Percentiles rank a stretch among this genome's conserved stretches.
phyloP scores from a whole-genome alignment of 2,329 filamentous ascomycete genomes.

The Trichophyton verrucosum region DNA sequence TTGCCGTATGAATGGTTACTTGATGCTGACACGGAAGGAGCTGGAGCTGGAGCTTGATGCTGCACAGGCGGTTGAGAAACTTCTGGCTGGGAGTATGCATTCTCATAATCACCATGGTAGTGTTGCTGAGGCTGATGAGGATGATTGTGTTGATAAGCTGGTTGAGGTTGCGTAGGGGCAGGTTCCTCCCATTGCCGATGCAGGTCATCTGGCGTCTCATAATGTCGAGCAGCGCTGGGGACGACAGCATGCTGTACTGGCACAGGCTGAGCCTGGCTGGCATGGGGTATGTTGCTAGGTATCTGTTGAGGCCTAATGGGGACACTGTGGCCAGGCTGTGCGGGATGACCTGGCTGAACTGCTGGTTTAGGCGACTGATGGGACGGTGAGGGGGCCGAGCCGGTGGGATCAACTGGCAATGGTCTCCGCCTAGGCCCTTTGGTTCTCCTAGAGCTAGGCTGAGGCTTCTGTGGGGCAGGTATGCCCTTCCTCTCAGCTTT shows the following conservation, averaged over 20 bases:
- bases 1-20: slow-evolving; percentile 9
- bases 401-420: slow-evolving; percentile 64
- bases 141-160: background rate
- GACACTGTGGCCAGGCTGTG: background rate
- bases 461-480: slow-evolving; percentile 4
- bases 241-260: slow-evolving; percentile 22
- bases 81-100: slow-evolving; percentile 4
- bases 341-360: background rate
- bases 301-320: background rate
- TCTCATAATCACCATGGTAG: slow-evolving; percentile 3
- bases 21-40: background rate
- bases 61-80: background rate
- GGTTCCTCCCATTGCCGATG: slow-evolving; percentile 8
- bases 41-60: background rate
- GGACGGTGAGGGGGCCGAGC: slow-evolving; percentile 31
- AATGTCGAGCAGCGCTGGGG: slow-evolving; percentile 15
- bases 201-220: slow-evolving; percentile 22
- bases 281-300: background rate
- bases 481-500: slow-evolving; percentile 18
- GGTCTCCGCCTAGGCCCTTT: slow-evolving; percentile 69
- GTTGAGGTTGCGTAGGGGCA: background rate
- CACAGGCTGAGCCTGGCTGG: slow-evolving; percentile 17
- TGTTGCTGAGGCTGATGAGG: slow-evolving; percentile 3
- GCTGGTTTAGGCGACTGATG: background rate
- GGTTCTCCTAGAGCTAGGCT: slow-evolving; percentile 40